Base-by-base conservation (phyloP, 2,329 filamentous ascomycete species). In the Xylaria sp. region DNA sequence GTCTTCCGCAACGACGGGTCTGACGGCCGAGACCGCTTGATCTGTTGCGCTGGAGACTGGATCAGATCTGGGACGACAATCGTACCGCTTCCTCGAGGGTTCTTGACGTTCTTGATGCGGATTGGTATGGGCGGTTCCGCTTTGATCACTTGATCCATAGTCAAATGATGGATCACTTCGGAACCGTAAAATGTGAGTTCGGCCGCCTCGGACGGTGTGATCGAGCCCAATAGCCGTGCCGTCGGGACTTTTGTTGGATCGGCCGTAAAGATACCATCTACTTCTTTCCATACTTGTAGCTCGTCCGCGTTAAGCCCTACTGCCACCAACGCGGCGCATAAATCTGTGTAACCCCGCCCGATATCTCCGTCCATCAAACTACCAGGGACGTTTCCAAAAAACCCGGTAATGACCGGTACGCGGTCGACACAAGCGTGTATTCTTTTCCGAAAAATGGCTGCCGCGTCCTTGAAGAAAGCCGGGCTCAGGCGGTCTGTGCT, bases 201-300 rank as follows among this genome's bases (percentile, higher is more conserved):
- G 13, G 96, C 95, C 1, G 96, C 96, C 81, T 99, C 96, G 10
- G 93, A 91, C 0, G 96, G 96, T 3, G 95, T 97, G 78, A 99
- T 97, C 62, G 91, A 90, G 12, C 90, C 83, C 52, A 99, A 86
- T n/a, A 99, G 85, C 55, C 91, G 87, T n/a, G 96, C 97, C 0
- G 95, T 98, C 3, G 95, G 94, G 45, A 97, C 93, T 80, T 96
- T 97, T 74, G 91, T 89, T 3, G 93, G 93, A 76, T 97, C 93
- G 30, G 86, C 85, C 6, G 85, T 90, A 81, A 97, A 96, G 77
- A 98, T 97, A 67, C 94, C 94, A 79, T 99, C 96, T 7, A 99
- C 96, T 79, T 99, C 96, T 83, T 99, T 99, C 96, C 96, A 98
- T 71, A 99, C 92, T 80, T 99, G 96, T 60, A 99, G 86, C 80